A percentile compares a stretch with the other conserved stretches of the same genome.
Conservation (phyloP, 306 rosid species). For the Malus sieversii region DNA sequence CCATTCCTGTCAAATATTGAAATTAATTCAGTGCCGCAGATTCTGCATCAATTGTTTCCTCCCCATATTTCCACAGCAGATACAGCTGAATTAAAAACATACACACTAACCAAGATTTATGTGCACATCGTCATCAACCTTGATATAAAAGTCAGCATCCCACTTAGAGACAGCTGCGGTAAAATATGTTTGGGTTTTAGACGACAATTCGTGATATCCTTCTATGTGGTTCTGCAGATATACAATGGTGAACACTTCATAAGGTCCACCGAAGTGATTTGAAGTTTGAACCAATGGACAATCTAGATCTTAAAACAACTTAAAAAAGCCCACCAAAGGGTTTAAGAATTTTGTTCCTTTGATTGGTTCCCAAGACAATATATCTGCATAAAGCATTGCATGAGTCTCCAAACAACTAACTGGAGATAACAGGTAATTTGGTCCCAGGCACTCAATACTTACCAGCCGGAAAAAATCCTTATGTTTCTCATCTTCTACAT, state of each 20-base stretch:
- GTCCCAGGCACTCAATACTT: slow-evolving; percentile 6
- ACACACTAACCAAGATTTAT: slow-evolving; percentile 43
- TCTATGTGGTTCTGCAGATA: slow-evolving; percentile 48
- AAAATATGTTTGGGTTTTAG: slow-evolving; percentile 49
- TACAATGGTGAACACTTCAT: neutral
- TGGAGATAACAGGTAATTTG: neutral
- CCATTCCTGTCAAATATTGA: slow-evolving; percentile 35
- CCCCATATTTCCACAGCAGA: neutral
- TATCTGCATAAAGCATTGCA: neutral
- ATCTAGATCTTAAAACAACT: neutral
- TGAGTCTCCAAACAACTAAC: slow-evolving; percentile 1
- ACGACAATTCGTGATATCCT: slow-evolving; percentile 54
- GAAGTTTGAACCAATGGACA: neutral
- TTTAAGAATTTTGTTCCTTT: slow-evolving; percentile 1
- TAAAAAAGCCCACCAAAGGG: neutral
- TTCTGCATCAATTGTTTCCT: neutral
- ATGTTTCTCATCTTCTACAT: slow-evolving; percentile 43
- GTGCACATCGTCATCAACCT: slow-evolving; percentile 63
- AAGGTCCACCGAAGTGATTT: neutral
- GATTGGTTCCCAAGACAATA: neutral
- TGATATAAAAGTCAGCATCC: slow-evolving; percentile 61
- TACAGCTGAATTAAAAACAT: neutral
- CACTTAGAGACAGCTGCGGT: slow-evolving; percentile 47
- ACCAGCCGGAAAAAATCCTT: slow-evolving; percentile 52
- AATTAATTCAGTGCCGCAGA: neutral